These are phyloP conservation scores for Myxozyma neglecta DNA, from an alignment of 805 yeast genomes.

Conservation along the genomic window DNA sequence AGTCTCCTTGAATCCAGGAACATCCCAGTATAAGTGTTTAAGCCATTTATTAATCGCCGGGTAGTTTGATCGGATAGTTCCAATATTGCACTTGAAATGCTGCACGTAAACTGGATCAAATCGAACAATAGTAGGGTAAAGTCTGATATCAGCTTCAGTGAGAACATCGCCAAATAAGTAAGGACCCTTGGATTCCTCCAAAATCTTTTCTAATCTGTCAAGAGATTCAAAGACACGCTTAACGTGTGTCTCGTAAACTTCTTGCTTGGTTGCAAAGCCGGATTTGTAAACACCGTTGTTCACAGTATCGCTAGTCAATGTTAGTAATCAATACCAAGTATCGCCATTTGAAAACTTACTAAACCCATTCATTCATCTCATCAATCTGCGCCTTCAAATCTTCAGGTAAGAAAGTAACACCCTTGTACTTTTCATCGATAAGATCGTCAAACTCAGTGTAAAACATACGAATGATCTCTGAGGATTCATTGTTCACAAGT, in stretches of 20 bases:
- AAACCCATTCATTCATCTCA: constrained; percentile 76
- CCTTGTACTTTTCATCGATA: constrained; percentile 48
- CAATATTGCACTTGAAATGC: constrained; percentile 90
- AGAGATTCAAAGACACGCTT: constrained; percentile 61
- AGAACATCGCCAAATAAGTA: constrained; percentile 63
- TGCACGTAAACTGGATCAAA: constrained; percentile 93
- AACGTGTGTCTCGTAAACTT: constrained; percentile 73
- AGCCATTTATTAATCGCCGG: constrained; percentile 81
- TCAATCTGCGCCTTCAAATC: constrained; percentile 60
- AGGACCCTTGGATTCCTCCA: constrained; percentile 44
- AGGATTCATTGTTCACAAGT: constrained; percentile 87
- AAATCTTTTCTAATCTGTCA: constrained; percentile 66
- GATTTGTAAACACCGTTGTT: constrained; percentile 92
- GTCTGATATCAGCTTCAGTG: constrained; percentile 89
- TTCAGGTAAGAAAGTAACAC: constrained; percentile 63
- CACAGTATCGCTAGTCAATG: constrained; percentile 52
- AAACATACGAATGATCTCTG: constrained; percentile 84
- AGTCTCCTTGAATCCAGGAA: constrained; percentile 70
- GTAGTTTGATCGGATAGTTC: constrained; percentile 73
- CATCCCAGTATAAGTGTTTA: constrained; percentile 77
- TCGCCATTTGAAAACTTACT: constrained; percentile 36
- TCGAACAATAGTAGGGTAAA: constrained; percentile 82
- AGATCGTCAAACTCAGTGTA: constrained; percentile 64
- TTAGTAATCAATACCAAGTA: not conserved
- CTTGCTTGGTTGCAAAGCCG: constrained; percentile 85